Conservation (phyloP, 371 early-diverging fungal genomes). For the Mucor piriformis region DNA sequence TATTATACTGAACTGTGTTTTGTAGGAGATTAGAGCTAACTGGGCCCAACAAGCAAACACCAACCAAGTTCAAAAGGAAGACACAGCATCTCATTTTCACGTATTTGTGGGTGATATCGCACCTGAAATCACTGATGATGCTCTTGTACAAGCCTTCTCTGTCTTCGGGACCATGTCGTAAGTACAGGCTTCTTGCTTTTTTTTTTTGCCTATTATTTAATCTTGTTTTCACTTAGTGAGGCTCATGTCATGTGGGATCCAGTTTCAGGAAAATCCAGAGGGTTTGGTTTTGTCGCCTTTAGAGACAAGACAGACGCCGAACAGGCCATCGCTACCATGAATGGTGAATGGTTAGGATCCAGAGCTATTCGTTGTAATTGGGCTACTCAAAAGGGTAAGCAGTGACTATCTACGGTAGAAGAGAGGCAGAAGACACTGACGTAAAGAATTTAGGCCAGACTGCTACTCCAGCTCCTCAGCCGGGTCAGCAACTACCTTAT, state of each 20-base stretch:
- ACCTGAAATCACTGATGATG: conserved; percentile 81
- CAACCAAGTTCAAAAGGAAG: conserved; percentile 47
- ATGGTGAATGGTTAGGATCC: conserved; percentile 76
- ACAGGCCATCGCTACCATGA: conserved; percentile 84
- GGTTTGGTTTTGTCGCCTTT: conserved; percentile 85
- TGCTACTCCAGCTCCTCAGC: conserved; percentile 58
- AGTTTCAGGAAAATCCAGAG: conserved; percentile 78
- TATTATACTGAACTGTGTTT: background rate
- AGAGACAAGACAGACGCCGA: conserved; percentile 80
- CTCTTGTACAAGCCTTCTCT: conserved; percentile 69
- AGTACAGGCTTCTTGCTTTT: conserved; percentile 56
- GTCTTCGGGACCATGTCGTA: conserved; percentile 65
- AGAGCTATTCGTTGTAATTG: conserved; percentile 70
- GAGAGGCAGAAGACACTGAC: background rate
- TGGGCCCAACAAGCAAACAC: conserved; percentile 51
- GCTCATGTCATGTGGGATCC: conserved; percentile 78
- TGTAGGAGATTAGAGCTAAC: conserved; percentile 54
- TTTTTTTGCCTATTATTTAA: conserved; percentile 50
- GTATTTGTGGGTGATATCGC: conserved; percentile 87
- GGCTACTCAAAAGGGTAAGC: conserved; percentile 64
- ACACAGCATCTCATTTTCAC: conserved; percentile 73
- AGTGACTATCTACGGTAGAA: background rate
- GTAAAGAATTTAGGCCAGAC: conserved; percentile 31
- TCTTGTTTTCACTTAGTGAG: conserved; percentile 23
- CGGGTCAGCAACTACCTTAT: conserved; percentile 63